Base-by-base conservation (phyloP, 441 rosid genomes). In the Mallotus japonicus region DNA sequence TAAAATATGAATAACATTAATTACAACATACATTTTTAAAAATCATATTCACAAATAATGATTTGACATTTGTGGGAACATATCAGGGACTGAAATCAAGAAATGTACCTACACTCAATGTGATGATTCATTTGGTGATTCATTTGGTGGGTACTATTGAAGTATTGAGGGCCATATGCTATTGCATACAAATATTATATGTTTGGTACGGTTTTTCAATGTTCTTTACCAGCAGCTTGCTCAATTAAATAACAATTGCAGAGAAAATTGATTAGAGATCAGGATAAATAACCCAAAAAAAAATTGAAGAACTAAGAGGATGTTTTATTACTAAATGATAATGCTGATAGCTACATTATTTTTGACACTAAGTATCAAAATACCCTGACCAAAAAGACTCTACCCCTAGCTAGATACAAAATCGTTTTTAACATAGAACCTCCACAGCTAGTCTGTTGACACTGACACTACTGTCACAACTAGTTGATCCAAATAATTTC, bases 381-480 rank as follows among this genome's bases (percentile, higher is more conserved):
- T 1, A 37, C 8, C 3, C 28, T 11, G 15, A 37, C 13, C 66
- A 16, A 22, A 11, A 20, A 66, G 15, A 7, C 64, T 16, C 1
- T 14, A 5, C 4, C 22, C 22, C 46, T 59, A 60, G 12, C 14
- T 11, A 13, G 17, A 0, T 44, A 20, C n/a, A 70, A 70, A 70
- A 28, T 3, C 4, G 1, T 10, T 6, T n/a, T 50, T 74, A 77
- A 55, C 90, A 85, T 22, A 76, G 32, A 57, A 83, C 91, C 74
- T 88, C 90, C 14, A 85, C 88, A 0, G 80, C 91, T 3, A 90
- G 83, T 10, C 78, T 87, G 65, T 77, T 64, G 0, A 59, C n/a
- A 56, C 50, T 65, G 59, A 28, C 32, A 28, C 58, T 69, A 15
- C 50, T 8, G 2, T 54, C 78, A 46, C 91, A 87, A 0, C 32